Conservation (phyloP, 208 protist species). For the Endotrypanum monterogeii region DNA sequence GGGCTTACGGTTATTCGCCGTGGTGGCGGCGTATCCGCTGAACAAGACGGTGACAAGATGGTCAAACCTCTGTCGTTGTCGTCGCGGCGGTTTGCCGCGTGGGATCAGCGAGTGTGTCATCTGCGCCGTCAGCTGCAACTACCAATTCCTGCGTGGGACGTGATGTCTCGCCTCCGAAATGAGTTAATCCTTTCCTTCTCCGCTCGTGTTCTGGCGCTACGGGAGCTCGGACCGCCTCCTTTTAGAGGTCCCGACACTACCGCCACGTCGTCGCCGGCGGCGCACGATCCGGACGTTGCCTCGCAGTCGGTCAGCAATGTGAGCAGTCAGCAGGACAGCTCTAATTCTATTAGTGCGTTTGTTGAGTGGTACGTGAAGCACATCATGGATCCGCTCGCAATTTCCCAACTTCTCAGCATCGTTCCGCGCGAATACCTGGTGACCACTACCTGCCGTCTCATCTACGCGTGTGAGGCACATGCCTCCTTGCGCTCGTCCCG, state of each 20-base stretch:
- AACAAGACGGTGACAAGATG: background rate
- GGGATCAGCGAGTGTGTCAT: constrained; percentile 33
- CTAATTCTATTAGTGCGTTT: constrained; percentile 63
- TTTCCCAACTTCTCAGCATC: constrained; percentile 78
- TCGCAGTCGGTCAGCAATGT: background rate
- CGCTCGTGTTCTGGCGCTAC: constrained; percentile 68
- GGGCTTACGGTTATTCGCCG: background rate
- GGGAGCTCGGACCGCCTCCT: constrained; percentile 32
- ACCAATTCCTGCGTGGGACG: constrained; percentile 36
- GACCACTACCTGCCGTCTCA: constrained; percentile 71
- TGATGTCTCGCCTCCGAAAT: constrained; percentile 75
- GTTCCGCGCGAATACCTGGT: constrained; percentile 77
- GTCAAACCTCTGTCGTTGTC: background rate
- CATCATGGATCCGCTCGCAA: constrained; percentile 73
- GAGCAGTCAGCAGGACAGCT: constrained; percentile 21
- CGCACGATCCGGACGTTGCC: background rate
- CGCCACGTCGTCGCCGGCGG: background rate
- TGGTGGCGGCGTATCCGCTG: background rate
- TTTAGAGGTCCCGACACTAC: constrained; percentile 1
- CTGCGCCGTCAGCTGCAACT: constrained; percentile 49
- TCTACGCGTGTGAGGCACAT: constrained; percentile 60
- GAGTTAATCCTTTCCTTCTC: constrained; percentile 80
- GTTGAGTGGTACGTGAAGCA: constrained; percentile 87
- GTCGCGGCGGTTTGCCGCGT: constrained; percentile 24
- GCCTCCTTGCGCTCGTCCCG: constrained; percentile 45